Base-by-base conservation (phyloP, 2,329 filamentous ascomycete species). In the Stagonosporopsis vannaccii region DNA sequence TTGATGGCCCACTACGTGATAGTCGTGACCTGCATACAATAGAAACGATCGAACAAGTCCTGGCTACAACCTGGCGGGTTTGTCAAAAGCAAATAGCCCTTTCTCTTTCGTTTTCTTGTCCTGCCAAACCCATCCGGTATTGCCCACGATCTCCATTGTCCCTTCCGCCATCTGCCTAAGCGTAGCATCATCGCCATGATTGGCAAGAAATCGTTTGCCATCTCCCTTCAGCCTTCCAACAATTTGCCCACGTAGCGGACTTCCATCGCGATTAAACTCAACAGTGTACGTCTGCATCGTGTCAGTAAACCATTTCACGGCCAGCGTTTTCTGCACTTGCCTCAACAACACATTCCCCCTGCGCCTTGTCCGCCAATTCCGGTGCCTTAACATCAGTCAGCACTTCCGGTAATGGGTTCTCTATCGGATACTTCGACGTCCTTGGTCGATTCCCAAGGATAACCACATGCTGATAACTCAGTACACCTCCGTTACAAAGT, bases 401-500 rank as follows among this genome's bases (percentile, higher is more conserved):
- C n/a, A 69, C 42, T n/a, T 74, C 71, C 3, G 81, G 78, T 7
- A 86, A 69, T 2, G 79, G 77, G 37, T 81, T 80, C 22, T 73
- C 61, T 4, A 71, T 60, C 2, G 84, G 84, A 69, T 87, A 87
- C 2, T 67, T 55, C 7, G 76, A 71, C 30, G 58, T 66, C 13
- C 77, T 71, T 8, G 83, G 81, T 9, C 72, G 61, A 0, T 74
- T 79, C 0, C 85, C 87, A 1, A 90, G 73, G 42, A 85, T 82
- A 0, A 90, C 65, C 3, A 82, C 85, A 65, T 89, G 82, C 66
- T 90, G 85, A 66, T 89, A 87, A 0, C 85, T 87, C n/a, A 88
- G 60, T 26, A 85, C 79, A 0, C 87, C 87, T 0, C 87, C 87
- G 63, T 90, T 90, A 1, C 87, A 87, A 13, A 90, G 79, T 4